phyloP scores from a whole-genome alignment of 225 moss, liverwort and hornwort species.

The Takakia lepidozioides region DNA sequence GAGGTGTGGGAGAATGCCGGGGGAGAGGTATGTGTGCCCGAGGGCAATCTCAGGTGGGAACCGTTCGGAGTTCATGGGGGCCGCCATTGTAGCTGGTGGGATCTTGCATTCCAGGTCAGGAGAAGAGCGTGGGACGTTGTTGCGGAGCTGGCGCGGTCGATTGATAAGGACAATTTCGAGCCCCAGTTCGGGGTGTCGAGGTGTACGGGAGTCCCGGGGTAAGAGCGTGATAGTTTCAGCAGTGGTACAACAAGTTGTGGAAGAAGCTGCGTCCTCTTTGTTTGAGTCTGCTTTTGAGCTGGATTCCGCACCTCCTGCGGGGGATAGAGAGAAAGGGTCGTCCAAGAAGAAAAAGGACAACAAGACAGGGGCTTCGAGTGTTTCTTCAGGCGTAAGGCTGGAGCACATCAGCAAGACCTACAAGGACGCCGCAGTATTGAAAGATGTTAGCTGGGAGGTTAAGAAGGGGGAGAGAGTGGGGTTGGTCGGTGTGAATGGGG shows the following conservation, averaged over 20 bases:
- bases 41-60: slow-evolving; percentile 4
- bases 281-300: slow-evolving; percentile 34
- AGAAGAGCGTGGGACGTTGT: slow-evolving; percentile 5
- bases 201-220: background rate
- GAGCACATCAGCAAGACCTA: slow-evolving; percentile 55
- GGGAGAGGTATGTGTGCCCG: slow-evolving; percentile 1
- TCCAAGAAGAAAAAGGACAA: slow-evolving; percentile 8
- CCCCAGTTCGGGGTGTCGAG: background rate
- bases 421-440: slow-evolving; percentile 34
- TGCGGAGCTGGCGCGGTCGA: slow-evolving; percentile 9
- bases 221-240: slow-evolving; percentile 9
- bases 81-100: slow-evolving; percentile 7
- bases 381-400: slow-evolving; percentile 45
- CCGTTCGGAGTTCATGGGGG: slow-evolving; percentile 1
- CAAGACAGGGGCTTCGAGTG: slow-evolving; percentile 34
- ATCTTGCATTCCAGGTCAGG: slow-evolving; percentile 7
- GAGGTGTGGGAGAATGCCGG: slow-evolving; percentile 1
- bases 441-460: slow-evolving; percentile 58
- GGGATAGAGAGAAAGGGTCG: slow-evolving; percentile 7
- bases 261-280: slow-evolving; percentile 25
- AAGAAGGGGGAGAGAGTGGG: slow-evolving; percentile 63
- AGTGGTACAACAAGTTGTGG: slow-evolving; percentile 19
- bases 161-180: background rate
- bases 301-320: slow-evolving; percentile 5
- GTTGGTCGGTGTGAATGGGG: slow-evolving; percentile 59